Evolutionary conservation across 2,329 filamentous ascomycete genomes (phyloP).

Genomic region (Juglanconis sp.): DNA sequence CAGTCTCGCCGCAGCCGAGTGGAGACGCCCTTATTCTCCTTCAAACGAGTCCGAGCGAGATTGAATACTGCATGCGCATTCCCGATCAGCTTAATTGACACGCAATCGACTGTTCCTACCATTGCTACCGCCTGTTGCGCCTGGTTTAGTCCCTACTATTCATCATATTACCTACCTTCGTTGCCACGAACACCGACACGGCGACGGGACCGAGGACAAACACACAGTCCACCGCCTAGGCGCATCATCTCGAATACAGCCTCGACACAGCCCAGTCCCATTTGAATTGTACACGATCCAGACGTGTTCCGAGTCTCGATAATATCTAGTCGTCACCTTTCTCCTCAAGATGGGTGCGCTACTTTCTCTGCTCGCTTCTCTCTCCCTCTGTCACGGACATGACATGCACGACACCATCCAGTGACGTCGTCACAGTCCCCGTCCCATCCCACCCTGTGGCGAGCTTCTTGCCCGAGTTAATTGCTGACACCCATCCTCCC

Average conservation of each 20-base stretch:
- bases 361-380: background rate
- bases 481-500: background rate
- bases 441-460: background rate
- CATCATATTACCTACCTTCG: background rate
- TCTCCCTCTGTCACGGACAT: background rate
- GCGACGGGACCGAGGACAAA: background rate
- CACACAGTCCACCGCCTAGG: background rate
- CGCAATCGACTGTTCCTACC: background rate
- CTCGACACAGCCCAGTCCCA: background rate
- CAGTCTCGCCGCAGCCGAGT: too few relatives aligned
- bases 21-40: background rate
- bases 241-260: background rate
- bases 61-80: background rate
- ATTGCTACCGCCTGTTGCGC: background rate
- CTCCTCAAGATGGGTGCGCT: constrained; percentile 15
- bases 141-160: background rate
- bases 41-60: background rate
- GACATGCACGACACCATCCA: background rate
- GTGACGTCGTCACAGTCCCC: background rate
- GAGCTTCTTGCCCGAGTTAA: background rate
- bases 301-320: background rate
- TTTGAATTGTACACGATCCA: background rate
- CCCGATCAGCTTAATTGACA: background rate
- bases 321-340: constrained; percentile 2
- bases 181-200: background rate